Evolutionary conservation across 257 asterid species (phyloP).

Genomic region (Solanum bulbocastanum): DNA sequence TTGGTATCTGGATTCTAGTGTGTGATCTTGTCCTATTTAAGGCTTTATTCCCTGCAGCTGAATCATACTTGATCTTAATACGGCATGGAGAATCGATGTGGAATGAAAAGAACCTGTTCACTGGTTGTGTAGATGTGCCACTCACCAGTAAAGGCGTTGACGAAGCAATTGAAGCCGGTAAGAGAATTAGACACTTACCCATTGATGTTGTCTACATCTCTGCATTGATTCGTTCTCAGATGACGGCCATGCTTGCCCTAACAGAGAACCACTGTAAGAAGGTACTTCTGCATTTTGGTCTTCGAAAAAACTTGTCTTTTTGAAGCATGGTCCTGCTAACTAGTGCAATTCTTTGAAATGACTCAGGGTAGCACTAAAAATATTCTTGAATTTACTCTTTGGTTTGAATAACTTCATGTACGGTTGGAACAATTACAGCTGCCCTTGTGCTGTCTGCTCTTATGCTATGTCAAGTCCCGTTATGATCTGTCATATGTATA

Average conservation of each 20-base stretch:
- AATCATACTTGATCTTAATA: constrained; percentile 63
- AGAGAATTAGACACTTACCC: constrained; percentile 63
- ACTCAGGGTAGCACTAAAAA: background rate
- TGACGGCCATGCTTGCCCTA: constrained; percentile 93
- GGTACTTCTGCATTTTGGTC: constrained; percentile 23
- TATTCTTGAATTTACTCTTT: background rate
- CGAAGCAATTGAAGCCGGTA: constrained; percentile 94
- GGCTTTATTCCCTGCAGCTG: constrained; percentile 28
- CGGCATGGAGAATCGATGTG: constrained; percentile 97
- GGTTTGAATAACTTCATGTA: background rate
- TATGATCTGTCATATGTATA: background rate
- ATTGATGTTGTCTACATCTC: constrained; percentile 75
- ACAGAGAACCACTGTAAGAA: constrained; percentile 75
- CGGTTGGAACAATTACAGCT: background rate
- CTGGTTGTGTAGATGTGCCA: constrained; percentile 95
- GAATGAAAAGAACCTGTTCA: constrained; percentile 88
- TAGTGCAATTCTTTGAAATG: background rate
- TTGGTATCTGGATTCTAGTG: background rate
- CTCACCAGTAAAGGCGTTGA: constrained; percentile 70
- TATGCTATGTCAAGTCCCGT: background rate
- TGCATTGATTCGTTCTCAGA: constrained; percentile 81
- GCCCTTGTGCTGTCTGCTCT: background rate
- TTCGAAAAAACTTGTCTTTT: background rate
- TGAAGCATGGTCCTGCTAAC: background rate
- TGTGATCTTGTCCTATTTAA: background rate